A percentile compares a stretch with the other conserved stretches of the same genome.
Evolutionary conservation across 2,329 filamentous ascomycete genomes (phyloP).

Genomic region (Lachnellula occidentalis): DNA sequence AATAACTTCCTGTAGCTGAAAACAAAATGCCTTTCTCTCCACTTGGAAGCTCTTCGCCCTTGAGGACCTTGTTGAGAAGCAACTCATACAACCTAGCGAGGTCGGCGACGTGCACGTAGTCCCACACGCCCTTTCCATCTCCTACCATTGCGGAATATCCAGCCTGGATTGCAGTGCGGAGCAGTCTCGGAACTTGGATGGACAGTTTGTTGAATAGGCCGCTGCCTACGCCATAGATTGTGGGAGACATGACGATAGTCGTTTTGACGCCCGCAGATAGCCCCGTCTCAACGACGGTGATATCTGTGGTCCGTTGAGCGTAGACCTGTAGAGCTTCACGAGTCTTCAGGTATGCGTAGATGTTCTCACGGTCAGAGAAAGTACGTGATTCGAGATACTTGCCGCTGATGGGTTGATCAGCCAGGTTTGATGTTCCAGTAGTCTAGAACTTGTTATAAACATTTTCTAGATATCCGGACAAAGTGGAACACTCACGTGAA

Average conservation of each 20-base stretch:
- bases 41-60: constrained; percentile 30
- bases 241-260: constrained; percentile 41
- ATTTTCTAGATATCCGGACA: neutral
- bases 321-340: constrained; percentile 37
- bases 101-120: constrained; percentile 42
- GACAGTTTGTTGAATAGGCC: constrained; percentile 37
- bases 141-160: constrained; percentile 32
- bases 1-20: constrained; percentile 33
- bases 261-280: constrained; percentile 38
- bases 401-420: constrained; percentile 36
- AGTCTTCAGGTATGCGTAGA: constrained; percentile 37
- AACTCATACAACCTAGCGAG: constrained; percentile 37
- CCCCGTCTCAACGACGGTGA: constrained; percentile 38
- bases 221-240: constrained; percentile 41
- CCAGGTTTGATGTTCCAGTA: constrained; percentile 40
- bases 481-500: constrained; percentile 31
- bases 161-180: constrained; percentile 25
- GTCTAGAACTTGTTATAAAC: constrained; percentile 22
- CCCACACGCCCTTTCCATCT: constrained; percentile 34
- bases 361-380: constrained; percentile 40
- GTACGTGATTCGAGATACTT: constrained; percentile 26
- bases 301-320: constrained; percentile 40
- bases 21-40: constrained; percentile 39
- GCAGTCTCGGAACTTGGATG: constrained; percentile 35
- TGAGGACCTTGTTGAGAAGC: constrained; percentile 31